Conservation (phyloP, 306 rosid genomes). For the Cucumis hystrix region DNA sequence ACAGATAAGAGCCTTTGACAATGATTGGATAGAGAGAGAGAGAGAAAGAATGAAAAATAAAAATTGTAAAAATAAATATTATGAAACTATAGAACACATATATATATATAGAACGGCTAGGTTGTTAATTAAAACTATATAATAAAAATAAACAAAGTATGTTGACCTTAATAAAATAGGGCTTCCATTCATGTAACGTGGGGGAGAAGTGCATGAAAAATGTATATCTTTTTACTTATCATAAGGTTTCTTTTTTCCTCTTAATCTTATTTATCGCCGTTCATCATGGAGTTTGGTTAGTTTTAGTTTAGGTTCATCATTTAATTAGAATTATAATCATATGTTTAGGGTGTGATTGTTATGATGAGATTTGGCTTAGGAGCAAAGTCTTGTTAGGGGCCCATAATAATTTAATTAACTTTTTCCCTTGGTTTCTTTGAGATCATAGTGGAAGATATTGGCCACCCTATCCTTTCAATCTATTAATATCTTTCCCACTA, state of each 20-base stretch:
- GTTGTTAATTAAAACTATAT: neutral
- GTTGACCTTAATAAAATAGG: constrained; percentile 26
- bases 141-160: constrained; percentile 23
- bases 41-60: neutral
- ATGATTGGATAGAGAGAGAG: neutral
- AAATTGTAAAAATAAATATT: neutral
- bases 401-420: constrained; percentile 51
- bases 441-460: constrained; percentile 35
- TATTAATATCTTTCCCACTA: neutral
- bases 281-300: constrained; percentile 42
- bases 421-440: constrained; percentile 22
- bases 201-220: constrained; percentile 62
- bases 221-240: neutral
- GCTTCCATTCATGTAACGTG: constrained; percentile 42
- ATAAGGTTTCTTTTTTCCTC: neutral
- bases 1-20: constrained; percentile 13
- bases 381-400: constrained; percentile 66
- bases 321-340: neutral
- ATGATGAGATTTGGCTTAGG: constrained; percentile 57
- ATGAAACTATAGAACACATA: neutral
- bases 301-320: neutral
- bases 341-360: constrained; percentile 20
- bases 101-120: neutral
- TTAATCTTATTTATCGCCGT: constrained; percentile 44
- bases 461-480: neutral